Percentiles rank a stretch among this genome's conserved stretches.
Evolutionary conservation across 148 eudicot species (phyloP).

Genomic region (Selenicereus undatus): DNA sequence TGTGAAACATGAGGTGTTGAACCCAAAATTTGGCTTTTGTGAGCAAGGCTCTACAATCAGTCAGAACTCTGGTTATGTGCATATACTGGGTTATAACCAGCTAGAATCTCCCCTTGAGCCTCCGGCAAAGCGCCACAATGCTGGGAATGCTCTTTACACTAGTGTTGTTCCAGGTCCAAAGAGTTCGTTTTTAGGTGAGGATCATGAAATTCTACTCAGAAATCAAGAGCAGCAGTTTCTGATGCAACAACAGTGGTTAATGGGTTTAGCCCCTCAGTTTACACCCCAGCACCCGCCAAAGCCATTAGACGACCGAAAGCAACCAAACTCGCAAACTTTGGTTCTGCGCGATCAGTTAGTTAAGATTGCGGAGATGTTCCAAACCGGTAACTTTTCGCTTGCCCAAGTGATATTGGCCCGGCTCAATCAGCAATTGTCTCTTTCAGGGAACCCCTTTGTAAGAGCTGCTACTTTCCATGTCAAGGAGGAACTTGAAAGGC

Average conservation of each 20-base stretch:
- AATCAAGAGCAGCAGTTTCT: slow-evolving; percentile 22
- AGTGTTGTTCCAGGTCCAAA: slow-evolving; percentile 16
- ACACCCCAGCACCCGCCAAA: background rate
- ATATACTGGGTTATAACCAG: slow-evolving; percentile 19
- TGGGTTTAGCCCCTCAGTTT: slow-evolving; percentile 16
- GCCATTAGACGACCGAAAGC: slow-evolving; percentile 19
- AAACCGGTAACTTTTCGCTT: slow-evolving; percentile 44
- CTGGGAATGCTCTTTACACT: slow-evolving; percentile 17
- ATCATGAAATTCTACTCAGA: slow-evolving; percentile 21
- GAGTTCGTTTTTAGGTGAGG: slow-evolving; percentile 19
- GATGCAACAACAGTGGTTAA: slow-evolving; percentile 8
- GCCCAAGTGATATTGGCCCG: slow-evolving; percentile 80
- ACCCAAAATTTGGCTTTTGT: slow-evolving; percentile 14
- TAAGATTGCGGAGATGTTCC: slow-evolving; percentile 37
- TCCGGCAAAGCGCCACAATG: slow-evolving; percentile 30
- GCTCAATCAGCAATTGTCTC: slow-evolving; percentile 59
- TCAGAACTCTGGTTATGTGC: slow-evolving; percentile 13
- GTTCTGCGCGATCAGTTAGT: slow-evolving; percentile 38
- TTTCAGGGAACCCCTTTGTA: slow-evolving; percentile 34
- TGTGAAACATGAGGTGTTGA: slow-evolving; percentile 30
- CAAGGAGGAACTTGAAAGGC: slow-evolving; percentile 44
- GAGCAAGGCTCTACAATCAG: slow-evolving; percentile 9
- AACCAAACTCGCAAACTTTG: slow-evolving; percentile 24
- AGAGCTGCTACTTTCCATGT: slow-evolving; percentile 43
- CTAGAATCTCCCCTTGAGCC: slow-evolving; percentile 18